Evolutionary conservation across 2,329 filamentous ascomycete species (phyloP).

Genomic region (Trichoderma asperellum): DNA sequence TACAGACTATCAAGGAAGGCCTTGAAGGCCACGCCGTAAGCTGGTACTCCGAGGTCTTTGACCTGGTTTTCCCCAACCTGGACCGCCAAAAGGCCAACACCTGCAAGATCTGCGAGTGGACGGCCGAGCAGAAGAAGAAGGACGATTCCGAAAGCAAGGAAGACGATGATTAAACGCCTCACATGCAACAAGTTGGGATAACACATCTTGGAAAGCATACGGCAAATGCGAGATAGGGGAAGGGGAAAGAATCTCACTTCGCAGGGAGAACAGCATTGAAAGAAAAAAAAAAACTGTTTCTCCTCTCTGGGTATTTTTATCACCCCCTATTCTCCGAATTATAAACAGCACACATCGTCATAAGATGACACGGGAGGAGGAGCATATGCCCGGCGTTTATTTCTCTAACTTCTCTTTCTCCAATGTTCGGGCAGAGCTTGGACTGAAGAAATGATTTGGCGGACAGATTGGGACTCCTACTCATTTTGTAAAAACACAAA

Average conservation of each 20-base stretch:
- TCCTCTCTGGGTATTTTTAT: neutral
- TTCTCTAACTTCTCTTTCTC: neutral
- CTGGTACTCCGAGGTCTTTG: slow-evolving; percentile 95
- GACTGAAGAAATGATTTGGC: neutral
- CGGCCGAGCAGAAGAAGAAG: slow-evolving; percentile 48
- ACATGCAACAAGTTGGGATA: neutral
- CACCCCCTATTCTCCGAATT: neutral
- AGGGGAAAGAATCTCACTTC: neutral
- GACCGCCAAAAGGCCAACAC: slow-evolving; percentile 74
- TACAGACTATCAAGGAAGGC: slow-evolving; percentile 94
- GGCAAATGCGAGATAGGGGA: neutral
- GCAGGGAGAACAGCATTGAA: neutral
- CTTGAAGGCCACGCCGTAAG: slow-evolving; percentile 87
- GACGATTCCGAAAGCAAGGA: slow-evolving; percentile 44
- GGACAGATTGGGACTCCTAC: slow-evolving; percentile 26
- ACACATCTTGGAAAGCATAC: neutral
- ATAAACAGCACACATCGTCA: neutral
- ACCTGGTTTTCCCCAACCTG: slow-evolving; percentile 83
- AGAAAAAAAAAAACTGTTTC: neutral
- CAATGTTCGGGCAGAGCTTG: neutral
- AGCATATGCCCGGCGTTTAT: slow-evolving; percentile 29
- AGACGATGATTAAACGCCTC: slow-evolving; percentile 41
- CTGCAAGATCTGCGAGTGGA: slow-evolving; percentile 66
- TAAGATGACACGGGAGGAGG: neutral
- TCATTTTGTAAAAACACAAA: slow-evolving; percentile 17